Evolutionary conservation across 2,329 filamentous ascomycete species (phyloP).

Genomic region (Ceratocystis cacaofunesta): DNA sequence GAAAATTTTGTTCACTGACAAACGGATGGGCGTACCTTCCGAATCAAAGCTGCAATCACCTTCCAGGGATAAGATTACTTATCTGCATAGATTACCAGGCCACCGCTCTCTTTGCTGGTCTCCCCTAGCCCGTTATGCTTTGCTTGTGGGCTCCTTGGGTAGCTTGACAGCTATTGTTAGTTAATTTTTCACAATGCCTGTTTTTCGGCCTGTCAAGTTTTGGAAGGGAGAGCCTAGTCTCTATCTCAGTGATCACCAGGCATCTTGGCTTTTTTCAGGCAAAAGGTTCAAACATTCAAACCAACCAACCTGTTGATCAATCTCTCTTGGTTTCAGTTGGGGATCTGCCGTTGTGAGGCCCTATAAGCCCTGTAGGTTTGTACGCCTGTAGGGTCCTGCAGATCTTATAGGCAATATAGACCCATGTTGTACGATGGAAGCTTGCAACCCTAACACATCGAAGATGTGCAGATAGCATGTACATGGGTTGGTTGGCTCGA

Average conservation of each 20-base stretch:
- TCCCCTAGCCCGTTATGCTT: not conserved
- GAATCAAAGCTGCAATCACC: not conserved
- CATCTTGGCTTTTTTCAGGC: not conserved
- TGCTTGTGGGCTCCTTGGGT: not conserved
- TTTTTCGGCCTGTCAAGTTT: not conserved
- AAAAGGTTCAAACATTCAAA: not conserved
- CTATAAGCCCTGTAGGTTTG: conserved; percentile 2
- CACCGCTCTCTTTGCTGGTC: not conserved
- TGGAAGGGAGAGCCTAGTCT: not conserved
- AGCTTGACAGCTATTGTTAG: not conserved
- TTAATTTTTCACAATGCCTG: not conserved
- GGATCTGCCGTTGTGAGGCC: not conserved
- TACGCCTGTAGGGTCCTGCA: not conserved
- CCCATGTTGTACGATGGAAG: not conserved
- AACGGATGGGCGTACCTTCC: not conserved
- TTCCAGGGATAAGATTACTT: not conserved
- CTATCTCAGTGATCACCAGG: not conserved
- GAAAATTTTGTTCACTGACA: not conserved
- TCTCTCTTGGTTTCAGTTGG: conserved; percentile 7
- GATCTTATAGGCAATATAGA: not conserved
- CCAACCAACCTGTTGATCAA: not conserved
- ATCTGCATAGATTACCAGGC: not conserved
- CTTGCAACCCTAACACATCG: not conserved
- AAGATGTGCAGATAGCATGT: not conserved
- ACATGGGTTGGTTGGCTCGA: not conserved